Evolutionary conservation across 768 basidiomycete genomes (phyloP).

Genomic region (Kwoniella pini): DNA sequence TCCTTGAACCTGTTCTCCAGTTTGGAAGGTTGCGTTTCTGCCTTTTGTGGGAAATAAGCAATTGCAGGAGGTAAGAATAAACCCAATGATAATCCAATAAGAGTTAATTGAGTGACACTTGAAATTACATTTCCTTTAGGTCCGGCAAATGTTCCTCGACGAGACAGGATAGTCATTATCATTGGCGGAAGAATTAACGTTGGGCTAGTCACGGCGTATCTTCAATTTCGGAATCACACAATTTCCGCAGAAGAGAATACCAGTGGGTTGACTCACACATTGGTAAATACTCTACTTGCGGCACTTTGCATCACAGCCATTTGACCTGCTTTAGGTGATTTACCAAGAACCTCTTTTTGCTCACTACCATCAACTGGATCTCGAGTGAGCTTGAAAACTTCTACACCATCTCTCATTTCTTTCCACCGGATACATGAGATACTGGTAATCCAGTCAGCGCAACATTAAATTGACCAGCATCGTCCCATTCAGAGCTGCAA

Average conservation of each 20-base stretch:
- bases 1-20: constrained; percentile 52
- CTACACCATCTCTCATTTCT: constrained; percentile 56
- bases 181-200: constrained; percentile 57
- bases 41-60: constrained; percentile 56
- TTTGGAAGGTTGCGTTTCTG: constrained; percentile 50
- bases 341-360: constrained; percentile 53
- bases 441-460: constrained; percentile 21
- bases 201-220: constrained; percentile 53
- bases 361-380: constrained; percentile 36
- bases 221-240: too few relatives aligned
- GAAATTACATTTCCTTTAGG: constrained; percentile 47
- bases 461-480: background rate
- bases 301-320: constrained; percentile 56
- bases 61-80: constrained; percentile 57
- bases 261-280: constrained; percentile 49
- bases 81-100: constrained; percentile 55
- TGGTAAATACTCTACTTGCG: constrained; percentile 55
- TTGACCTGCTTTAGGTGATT: constrained; percentile 54
- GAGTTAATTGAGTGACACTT: constrained; percentile 50
- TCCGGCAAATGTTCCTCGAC: constrained; percentile 51
- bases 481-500: constrained; percentile 11
- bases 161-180: constrained; percentile 54
- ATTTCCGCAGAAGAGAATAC: too few relatives aligned
- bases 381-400: constrained; percentile 44
- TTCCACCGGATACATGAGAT: constrained; percentile 57